Base-by-base conservation (phyloP, 345 rosid species). In the Rhizophora mangle region DNA sequence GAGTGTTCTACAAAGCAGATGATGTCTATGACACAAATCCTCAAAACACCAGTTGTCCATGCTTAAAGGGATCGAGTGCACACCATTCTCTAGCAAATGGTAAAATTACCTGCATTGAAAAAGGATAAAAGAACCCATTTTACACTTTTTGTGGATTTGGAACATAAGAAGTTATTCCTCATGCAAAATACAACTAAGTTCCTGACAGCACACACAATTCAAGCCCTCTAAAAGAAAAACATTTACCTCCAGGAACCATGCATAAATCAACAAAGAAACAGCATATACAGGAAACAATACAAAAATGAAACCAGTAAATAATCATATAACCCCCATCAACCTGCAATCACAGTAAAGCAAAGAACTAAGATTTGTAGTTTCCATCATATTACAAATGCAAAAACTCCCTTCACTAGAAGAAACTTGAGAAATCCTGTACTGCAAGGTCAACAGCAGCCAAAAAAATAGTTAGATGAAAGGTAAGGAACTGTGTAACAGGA, bases 161-260 rank as follows among this genome's bases (percentile, higher is more conserved):
- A 68, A 60, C 27, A 74, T 26, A 70, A 68, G 29, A 80, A 37
- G 18, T 71, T 71, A 73, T 62, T 67, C 68, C 80, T 31, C 59
- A 68, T 54, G 24, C 62, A 60, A 79, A 26, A 66, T 72, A 72
- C 39, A 65, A 71, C 39, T 79, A 80, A 74, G 80, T 83, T 84
- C 87, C 89, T 68, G 82, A 80, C 46, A 62, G 76, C 68, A 83
- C 83, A 84, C 76, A 83, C 70, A 64, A 71, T 84, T 80, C 76
- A 76, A 74, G 52, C 76, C 93, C 97, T 89, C 92, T 93, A 90
- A 86, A 90, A 87, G 15, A 55, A 70, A 69, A 84, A 57, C 75
- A 85, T 65, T 73, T 32, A 83, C 65, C 74, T 82, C 79, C 78
- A 83, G 81, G 72, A 75, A 71, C 57, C 37, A 31, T 62, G 51